Evolutionary conservation across 805 yeast species (phyloP), one percentile per base, ranked within the genome.

Genomic region (Ogataea henricii): DNA sequence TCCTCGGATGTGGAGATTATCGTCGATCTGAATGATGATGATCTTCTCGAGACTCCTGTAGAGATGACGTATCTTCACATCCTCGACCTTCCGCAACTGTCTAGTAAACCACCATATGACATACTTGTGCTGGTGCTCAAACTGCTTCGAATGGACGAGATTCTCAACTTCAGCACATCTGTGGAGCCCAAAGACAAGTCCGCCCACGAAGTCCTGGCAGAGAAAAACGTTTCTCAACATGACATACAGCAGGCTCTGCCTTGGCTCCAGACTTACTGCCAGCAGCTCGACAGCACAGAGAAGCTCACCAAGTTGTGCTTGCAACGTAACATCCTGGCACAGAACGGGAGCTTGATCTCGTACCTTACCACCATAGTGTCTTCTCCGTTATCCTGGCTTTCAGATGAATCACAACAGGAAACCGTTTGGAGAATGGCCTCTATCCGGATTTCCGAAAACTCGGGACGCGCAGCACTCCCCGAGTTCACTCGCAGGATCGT

Each of bases 381-480:
- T 0, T 71, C 72, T 1, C 70, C 76, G 1, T 62, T 87, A 41
- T 51, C 57, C 0, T 78, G 87, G 82, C 56, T 79, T 1, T 43
- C 55, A 1, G 69, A 63, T 2, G 64, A 57, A 1, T 71, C 65
- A 0, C 60, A 59, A 6, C 66, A 63, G 33, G 75, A 71, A 10
- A 51, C 52, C 3, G 71, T 91, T 10, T 65, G 80, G 52, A 73
- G 78, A 25, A 65, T 73, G 43, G 82, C 94, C 0, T 77, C 95
- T 14, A 57, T 72, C 18, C 65, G 96, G 36, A 73, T 92, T 21
- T 79, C 96, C 0, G 94, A 89, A 54, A 82, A 82, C 50, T 86
- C 95, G 56, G 97, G 97, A 2, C 71, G 96, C 38, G 81, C 91
- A 0, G 94, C 96, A 0, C 83, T 80, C 45, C 95, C 97, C 0